Base-by-base conservation (phyloP, 2,329 filamentous ascomycete species). In the Colletotrichum scovillei region DNA sequence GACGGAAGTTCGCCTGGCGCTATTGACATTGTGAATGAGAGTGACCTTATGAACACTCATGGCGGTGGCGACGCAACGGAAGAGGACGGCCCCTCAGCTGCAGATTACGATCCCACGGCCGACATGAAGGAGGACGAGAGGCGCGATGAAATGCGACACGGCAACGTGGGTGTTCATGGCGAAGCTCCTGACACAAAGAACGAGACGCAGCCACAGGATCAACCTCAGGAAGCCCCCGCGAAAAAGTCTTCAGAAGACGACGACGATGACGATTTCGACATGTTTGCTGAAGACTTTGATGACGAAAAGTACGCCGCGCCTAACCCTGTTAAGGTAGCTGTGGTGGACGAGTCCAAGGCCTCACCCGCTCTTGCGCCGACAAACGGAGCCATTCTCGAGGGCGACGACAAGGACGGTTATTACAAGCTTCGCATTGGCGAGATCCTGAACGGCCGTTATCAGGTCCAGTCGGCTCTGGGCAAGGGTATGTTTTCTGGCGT, bases 401-500 rank as follows among this genome's bases (percentile, higher is more conserved):
- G 97, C 73, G 95, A 97, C 80, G 97, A 98, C 80, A 92, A 93
- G 65, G 95, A 99, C 79, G 97, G 96, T 6, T 98, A 98, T 81
- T 99, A 98, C 87, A 97, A 97, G 83, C 92, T 98, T 71, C 95
- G 97, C 70, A 91, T 95, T 53, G 95, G 96, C 79, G 97, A 99
- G 85, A 86, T 98, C 64, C 88, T 99, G 75, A 94, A 97, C 77
- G 92, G 92, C 35, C 93, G 95, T 42, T 98, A 98, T 82, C 94
- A 97, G 80, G 91, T 99, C 38, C 93, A 96, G 81, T 91, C 95
- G 72, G 92, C 92, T 65, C 88, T 99, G 26, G 97, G 97, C 75
- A 95, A 94, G 82, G 97, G 97, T 78, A 98, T 98, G 89, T 99
- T 98, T 81, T 97, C 97, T 0, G 95, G 95, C 9, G 97, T 99